A percentile compares a stretch with the other conserved stretches of the same genome.
These are phyloP conservation scores for Tylopilus orsonianus DNA, from an alignment of 1,284 basidiomycete species.

Conservation along the genomic window DNA sequence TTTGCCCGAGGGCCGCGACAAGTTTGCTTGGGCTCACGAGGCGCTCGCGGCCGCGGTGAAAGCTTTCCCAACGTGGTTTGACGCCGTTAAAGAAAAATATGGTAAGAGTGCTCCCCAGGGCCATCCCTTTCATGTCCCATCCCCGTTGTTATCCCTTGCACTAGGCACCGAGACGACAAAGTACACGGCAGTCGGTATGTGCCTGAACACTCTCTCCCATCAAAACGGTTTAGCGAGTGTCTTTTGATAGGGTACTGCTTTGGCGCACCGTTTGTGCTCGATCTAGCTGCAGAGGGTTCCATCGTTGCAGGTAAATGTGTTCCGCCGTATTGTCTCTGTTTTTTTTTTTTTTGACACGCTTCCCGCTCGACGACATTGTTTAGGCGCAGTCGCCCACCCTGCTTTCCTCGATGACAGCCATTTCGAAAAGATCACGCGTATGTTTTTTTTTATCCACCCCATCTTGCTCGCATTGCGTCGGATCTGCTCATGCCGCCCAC, in stretches of 20 bases:
- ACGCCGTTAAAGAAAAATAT: constrained; percentile 21
- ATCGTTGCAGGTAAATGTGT: constrained; percentile 42
- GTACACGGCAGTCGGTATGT: constrained; percentile 39
- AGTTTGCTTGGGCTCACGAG: constrained; percentile 4
- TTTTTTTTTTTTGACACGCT: not conserved
- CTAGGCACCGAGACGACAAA: constrained; percentile 25
- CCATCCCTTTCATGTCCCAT: not conserved
- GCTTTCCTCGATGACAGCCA: constrained; percentile 52
- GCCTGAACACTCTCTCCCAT: not conserved
- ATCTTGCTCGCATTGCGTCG: too few species aligned
- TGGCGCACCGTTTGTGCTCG: constrained; percentile 50
- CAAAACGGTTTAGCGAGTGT: not conserved
- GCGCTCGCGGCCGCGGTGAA: constrained; percentile 3
- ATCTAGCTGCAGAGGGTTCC: constrained; percentile 42
- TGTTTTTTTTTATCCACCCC: constrained; percentile 16
- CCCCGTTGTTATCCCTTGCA: not conserved
- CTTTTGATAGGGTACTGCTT: constrained; percentile 52
- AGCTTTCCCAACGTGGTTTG: constrained; percentile 24
- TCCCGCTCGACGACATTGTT: not conserved
- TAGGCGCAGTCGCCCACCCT: constrained; percentile 55
- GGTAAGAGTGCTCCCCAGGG: constrained; percentile 5
- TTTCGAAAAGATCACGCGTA: constrained; percentile 47
- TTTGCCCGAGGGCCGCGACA: constrained; percentile 4
- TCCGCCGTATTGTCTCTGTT: not conserved
- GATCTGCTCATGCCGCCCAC: too few species aligned